A percentile compares a stretch with the other conserved stretches of the same genome.
These are phyloP conservation scores for Suillus alpinus DNA, from an alignment of 768 basidiomycete species.

Conservation along the genomic window DNA sequence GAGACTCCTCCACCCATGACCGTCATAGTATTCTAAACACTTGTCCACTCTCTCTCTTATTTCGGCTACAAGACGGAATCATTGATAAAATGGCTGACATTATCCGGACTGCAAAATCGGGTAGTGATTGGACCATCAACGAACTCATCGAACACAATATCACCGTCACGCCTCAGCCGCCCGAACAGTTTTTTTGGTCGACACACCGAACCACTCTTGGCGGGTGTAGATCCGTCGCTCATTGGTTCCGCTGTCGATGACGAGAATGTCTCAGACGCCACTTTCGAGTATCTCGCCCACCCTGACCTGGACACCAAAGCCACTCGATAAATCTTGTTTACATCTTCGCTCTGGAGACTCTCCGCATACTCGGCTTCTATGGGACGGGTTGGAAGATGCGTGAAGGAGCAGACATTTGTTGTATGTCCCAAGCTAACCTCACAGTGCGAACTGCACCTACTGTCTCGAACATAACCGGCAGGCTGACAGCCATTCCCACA, in stretches of 20 bases:
- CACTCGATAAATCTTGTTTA: slow-evolving; percentile 19
- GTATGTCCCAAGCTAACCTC: too few relatives aligned
- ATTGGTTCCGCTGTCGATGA: neutral
- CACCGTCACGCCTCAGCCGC: neutral
- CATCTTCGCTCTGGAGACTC: slow-evolving; percentile 24
- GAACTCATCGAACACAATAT: slow-evolving; percentile 14
- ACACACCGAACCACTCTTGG: neutral
- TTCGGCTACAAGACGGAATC: too few relatives aligned
- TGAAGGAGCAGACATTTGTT: too few relatives aligned
- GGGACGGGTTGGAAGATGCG: too few relatives aligned
- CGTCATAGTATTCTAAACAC: too few relatives aligned
- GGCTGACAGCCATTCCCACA: too few relatives aligned
- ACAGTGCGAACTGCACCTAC: too few relatives aligned
- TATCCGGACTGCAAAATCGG: slow-evolving; percentile 23
- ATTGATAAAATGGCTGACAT: slow-evolving; percentile 23
- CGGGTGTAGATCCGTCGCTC: neutral
- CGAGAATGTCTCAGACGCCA: slow-evolving; percentile 10
- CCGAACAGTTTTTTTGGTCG: slow-evolving; percentile 1
- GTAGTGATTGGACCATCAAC: slow-evolving; percentile 25
- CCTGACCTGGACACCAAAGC: slow-evolving; percentile 14
- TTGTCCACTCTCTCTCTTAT: too few relatives aligned
- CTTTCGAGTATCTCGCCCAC: slow-evolving; percentile 7
- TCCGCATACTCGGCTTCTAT: slow-evolving; percentile 23
- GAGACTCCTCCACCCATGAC: too few relatives aligned
- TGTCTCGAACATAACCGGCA: too few relatives aligned